phyloP scores from a whole-genome alignment of 768 basidiomycete genomes.

The Ramaria sp. region DNA sequence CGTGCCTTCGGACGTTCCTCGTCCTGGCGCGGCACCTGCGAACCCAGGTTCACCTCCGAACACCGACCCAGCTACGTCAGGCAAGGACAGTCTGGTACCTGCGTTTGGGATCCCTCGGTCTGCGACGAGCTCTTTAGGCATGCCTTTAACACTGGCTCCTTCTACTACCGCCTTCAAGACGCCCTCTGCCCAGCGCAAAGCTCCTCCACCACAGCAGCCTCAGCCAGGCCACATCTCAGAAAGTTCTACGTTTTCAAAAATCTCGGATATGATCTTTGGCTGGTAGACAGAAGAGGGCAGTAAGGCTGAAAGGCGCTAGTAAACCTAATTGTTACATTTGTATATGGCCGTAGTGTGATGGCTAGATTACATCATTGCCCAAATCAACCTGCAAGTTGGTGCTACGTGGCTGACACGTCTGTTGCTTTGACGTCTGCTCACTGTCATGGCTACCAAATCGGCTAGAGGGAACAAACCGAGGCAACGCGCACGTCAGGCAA shows the following conservation, averaged over 20 bases:
- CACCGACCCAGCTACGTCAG: background rate
- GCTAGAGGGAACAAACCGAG: background rate
- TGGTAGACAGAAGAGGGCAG: conserved; percentile 37
- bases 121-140: conserved; percentile 43
- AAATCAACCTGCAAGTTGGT: too few species aligned
- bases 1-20: background rate
- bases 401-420: too few species aligned
- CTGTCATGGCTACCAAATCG: background rate
- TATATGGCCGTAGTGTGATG: too few species aligned
- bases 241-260: conserved; percentile 55
- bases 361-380: too few species aligned
- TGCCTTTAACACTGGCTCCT: conserved; percentile 63
- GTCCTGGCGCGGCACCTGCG: background rate
- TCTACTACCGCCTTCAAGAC: conserved; percentile 64
- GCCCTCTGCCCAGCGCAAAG: conserved; percentile 18
- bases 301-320: background rate
- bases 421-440: too few species aligned
- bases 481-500: background rate
- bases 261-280: conserved; percentile 73
- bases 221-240: conserved; percentile 26
- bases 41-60: conserved; percentile 3
- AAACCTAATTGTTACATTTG: background rate
- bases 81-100: conserved; percentile 1
- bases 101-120: conserved; percentile 5
- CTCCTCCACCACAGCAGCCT: background rate